Base-by-base conservation (phyloP, 106 monocot genomes). In the Hemerocallis citrina region DNA sequence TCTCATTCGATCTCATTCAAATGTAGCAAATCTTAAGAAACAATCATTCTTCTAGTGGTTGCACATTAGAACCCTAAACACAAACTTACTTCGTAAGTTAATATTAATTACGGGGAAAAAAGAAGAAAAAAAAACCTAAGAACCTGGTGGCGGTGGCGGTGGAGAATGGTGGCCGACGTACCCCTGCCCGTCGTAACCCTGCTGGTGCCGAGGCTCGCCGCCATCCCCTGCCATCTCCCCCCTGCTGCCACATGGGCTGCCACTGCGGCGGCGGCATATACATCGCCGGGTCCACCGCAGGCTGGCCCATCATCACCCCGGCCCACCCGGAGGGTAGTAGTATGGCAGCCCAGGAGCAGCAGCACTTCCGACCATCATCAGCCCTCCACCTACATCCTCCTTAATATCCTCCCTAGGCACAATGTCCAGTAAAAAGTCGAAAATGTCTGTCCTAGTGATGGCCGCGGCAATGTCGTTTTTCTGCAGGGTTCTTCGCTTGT, bases 381-480 rank as follows among this genome's bases (percentile, higher is more conserved):
- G 30, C 22, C 54, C 68, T 20, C 67, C 55, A 8, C 39, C 32
- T 1, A 13, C 25, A 12, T 40, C 67, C 59, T 80, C 80, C 13
- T 75, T 80, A 10, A 65, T 66, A 48, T 85, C 86, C 25, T 80
- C 82, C 25, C 79, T 54, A 1, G 87, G 82, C 4, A 82, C 82
- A 16, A 80, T 80, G 54, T 80, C 80, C 4, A 80, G 75, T 6
- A 80, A 66, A 48, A 80, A 80, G 49, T 80, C 87, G 38, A 87
- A 87, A 21, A 87, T 79, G 28, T 87, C 82, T 29, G 82, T 87
- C 35, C 78, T 44, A 5, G 86, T 80, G 35, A 89, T 80, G 33
- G 83, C 88, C 0, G 83, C 88, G 9, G 88, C 88, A 19, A 84
- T 80, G 73, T 89, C 88, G 45, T 84, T 89, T 80, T 72, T 83